phyloP scores from a whole-genome alignment of 257 asterid species.

The Knoxia roxburghii region DNA sequence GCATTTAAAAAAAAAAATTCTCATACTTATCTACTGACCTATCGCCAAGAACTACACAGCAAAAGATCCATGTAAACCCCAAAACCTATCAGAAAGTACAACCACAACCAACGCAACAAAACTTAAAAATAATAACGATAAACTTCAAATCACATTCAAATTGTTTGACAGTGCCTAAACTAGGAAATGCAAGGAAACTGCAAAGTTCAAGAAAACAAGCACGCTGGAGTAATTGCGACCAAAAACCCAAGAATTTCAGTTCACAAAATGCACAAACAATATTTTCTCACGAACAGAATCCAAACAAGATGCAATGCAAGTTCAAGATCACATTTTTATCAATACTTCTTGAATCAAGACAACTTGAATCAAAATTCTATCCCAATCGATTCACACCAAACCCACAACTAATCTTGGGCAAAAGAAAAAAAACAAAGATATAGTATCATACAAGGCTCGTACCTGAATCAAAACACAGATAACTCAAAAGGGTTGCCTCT shows the following conservation, averaged over 20 bases:
- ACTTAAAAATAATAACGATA: neutral
- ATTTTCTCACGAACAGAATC: neutral
- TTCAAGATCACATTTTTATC: slow-evolving; percentile 7
- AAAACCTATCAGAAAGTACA: neutral
- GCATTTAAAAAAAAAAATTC: neutral
- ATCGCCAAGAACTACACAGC: neutral
- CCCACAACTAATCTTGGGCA: slow-evolving; percentile 1
- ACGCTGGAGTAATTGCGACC: neutral
- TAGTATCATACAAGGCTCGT: neutral
- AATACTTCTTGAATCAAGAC: neutral
- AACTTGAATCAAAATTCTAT: neutral
- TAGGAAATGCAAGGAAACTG: neutral
- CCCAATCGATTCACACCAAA: slow-evolving; percentile 6
- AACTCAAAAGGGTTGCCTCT: neutral
- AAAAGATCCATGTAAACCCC: slow-evolving; percentile 5
- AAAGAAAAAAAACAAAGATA: neutral
- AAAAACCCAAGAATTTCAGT: neutral
- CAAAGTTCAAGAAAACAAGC: neutral
- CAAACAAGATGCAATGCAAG: neutral
- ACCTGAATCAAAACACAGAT: neutral
- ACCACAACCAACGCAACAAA: neutral
- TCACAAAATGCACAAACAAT: neutral
- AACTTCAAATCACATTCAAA: neutral
- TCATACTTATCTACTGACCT: neutral
- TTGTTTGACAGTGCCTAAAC: neutral